Conservation (phyloP, 345 rosid species). For the Cardamine occulta region DNA sequence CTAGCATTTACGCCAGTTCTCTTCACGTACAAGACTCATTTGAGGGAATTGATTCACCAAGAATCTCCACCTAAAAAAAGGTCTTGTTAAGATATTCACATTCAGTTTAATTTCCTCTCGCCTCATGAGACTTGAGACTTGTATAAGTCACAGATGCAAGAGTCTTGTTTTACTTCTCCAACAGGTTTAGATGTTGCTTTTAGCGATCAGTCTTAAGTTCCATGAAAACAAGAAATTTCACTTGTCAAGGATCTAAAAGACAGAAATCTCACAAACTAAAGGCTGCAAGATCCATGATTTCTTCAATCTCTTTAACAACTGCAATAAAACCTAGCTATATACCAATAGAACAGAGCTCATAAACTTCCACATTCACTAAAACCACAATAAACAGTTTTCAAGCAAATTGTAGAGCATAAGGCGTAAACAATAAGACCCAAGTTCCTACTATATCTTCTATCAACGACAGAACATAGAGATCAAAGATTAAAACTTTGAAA, state of each 20-base stretch:
- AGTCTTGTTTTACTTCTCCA: slow-evolving; percentile 20
- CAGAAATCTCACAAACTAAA: slow-evolving; percentile 57
- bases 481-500: neutral
- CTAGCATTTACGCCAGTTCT: slow-evolving; percentile 20
- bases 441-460: neutral
- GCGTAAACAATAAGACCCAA: neutral
- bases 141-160: neutral
- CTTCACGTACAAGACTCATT: slow-evolving; percentile 7
- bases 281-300: slow-evolving; percentile 54
- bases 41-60: slow-evolving; percentile 21
- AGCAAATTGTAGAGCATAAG: neutral
- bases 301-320: slow-evolving; percentile 64
- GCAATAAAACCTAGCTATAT: slow-evolving; percentile 59
- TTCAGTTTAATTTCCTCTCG: neutral
- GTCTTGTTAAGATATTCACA: neutral
- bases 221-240: neutral
- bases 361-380: slow-evolving; percentile 16
- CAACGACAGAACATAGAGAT: neutral
- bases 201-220: neutral
- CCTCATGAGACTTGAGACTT: too few species aligned
- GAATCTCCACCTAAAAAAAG: slow-evolving; percentile 6
- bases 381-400: neutral
- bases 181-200: neutral
- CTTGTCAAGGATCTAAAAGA: neutral
- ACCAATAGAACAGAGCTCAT: slow-evolving; percentile 25